phyloP scores from a whole-genome alignment of 2,329 filamentous ascomycete genomes.

The Knoxdaviesia capensis region DNA sequence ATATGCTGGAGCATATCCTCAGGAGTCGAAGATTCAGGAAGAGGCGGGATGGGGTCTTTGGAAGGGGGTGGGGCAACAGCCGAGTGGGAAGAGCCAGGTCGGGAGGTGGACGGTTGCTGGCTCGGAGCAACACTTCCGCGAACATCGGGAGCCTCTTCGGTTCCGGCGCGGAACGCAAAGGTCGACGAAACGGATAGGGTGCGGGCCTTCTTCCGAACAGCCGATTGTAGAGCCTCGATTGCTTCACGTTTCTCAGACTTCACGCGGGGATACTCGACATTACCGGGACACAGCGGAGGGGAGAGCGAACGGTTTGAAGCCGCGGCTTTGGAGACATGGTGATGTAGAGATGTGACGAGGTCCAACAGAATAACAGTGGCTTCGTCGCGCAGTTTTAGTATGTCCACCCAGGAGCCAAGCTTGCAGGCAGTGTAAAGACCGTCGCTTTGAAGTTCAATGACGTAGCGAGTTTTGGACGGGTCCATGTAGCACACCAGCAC shows the following conservation, averaged over 20 bases:
- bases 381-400: constrained; percentile 27
- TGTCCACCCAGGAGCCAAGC: constrained; percentile 44
- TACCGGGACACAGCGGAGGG: too few relatives aligned
- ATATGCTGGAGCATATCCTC: constrained; percentile 36
- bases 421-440: constrained; percentile 49
- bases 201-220: constrained; percentile 31
- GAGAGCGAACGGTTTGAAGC: too few relatives aligned
- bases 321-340: too few relatives aligned
- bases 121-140: too few relatives aligned
- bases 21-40: too few relatives aligned
- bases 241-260: constrained; percentile 36
- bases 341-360: too few relatives aligned
- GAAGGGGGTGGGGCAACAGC: constrained; percentile 3
- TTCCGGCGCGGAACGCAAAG: constrained; percentile 2
- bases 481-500: constrained; percentile 43
- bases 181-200: constrained; percentile 23
- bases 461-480: constrained; percentile 31
- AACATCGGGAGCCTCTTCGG: too few relatives aligned
- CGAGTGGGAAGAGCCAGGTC: too few relatives aligned
- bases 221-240: constrained; percentile 42
- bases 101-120: too few relatives aligned
- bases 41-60: too few relatives aligned
- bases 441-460: constrained; percentile 42
- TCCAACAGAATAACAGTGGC: too few relatives aligned
- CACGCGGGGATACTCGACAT: too few relatives aligned